Evolutionary conservation across 306 rosid species (phyloP).

Genomic region (Malus sylvestris): DNA sequence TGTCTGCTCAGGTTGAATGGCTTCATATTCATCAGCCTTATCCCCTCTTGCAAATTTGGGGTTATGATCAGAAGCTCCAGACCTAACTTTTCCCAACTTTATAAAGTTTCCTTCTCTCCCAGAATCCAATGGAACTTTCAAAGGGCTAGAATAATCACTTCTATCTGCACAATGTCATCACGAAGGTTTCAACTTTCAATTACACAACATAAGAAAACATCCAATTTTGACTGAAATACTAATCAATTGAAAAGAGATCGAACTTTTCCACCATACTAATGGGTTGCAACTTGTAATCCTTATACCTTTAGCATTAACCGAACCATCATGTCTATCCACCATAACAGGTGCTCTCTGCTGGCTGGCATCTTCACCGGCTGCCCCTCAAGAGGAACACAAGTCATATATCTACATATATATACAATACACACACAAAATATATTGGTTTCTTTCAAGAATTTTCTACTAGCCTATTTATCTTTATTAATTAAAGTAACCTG

Average conservation of each 20-base stretch:
- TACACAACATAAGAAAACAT: background rate
- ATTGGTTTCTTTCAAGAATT: background rate
- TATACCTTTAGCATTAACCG: slow-evolving; percentile 43
- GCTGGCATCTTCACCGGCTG: slow-evolving; percentile 45
- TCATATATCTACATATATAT: background rate
- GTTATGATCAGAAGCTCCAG: slow-evolving; percentile 43
- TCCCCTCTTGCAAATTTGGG: slow-evolving; percentile 37
- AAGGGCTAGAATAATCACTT: slow-evolving; percentile 44
- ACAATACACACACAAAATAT: too few species aligned
- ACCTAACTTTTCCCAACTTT: slow-evolving; percentile 64
- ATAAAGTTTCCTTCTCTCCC: slow-evolving; percentile 65
- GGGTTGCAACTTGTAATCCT: background rate
- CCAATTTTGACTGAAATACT: background rate
- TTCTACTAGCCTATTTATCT: background rate
- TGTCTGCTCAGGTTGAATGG: slow-evolving; percentile 26
- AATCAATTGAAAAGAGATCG: background rate
- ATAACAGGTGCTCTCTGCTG: slow-evolving; percentile 33
- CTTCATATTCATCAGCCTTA: slow-evolving; percentile 41
- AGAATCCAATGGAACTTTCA: slow-evolving; percentile 45
- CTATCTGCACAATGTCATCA: slow-evolving; percentile 31
- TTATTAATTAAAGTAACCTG: background rate
- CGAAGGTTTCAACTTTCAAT: background rate
- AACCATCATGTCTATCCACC: slow-evolving; percentile 36
- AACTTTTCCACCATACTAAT: background rate
- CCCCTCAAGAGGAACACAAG: slow-evolving; percentile 17